A percentile compares a stretch with the other conserved stretches of the same genome.
Evolutionary conservation across 2,329 filamentous ascomycete genomes (phyloP).

Genomic region (Neofusicoccum ribis): DNA sequence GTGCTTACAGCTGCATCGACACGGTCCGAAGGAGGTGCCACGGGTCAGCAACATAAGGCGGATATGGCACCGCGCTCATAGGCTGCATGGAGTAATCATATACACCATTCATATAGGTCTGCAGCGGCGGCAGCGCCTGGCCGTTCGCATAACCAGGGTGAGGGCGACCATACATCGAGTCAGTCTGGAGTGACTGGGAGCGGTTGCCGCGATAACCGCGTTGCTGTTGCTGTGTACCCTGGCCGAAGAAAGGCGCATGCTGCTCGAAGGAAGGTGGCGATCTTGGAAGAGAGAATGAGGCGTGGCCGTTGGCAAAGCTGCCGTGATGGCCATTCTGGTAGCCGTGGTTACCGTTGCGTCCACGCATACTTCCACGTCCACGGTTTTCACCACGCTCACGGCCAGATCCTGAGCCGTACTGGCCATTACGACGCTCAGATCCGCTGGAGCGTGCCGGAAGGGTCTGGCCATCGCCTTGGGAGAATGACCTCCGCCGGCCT

Average conservation of each 20-base stretch:
- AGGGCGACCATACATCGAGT: constrained; percentile 50
- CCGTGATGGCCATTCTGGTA: constrained; percentile 28
- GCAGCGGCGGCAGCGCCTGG: constrained; percentile 43
- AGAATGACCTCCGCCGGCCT: constrained; percentile 31
- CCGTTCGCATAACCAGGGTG: constrained; percentile 35
- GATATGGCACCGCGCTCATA: constrained; percentile 60
- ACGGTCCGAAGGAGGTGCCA: constrained; percentile 59
- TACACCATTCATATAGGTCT: constrained; percentile 54
- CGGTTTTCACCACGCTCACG: constrained; percentile 48
- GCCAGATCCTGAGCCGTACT: constrained; percentile 37
- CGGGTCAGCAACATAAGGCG: constrained; percentile 60
- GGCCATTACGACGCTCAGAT: constrained; percentile 36
- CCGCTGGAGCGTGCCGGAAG: constrained; percentile 16
- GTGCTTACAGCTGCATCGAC: constrained; percentile 58
- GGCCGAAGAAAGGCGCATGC: constrained; percentile 33
- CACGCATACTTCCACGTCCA: constrained; percentile 48
- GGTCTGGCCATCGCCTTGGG: constrained; percentile 32
- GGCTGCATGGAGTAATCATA: constrained; percentile 59
- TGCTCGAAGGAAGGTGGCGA: constrained; percentile 39
- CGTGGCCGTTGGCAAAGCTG: constrained; percentile 34
- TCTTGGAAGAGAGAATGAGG: constrained; percentile 37
- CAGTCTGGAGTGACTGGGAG: constrained; percentile 63
- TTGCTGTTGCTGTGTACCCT: constrained; percentile 28
- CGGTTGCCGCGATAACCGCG: constrained; percentile 55
- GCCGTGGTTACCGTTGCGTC: constrained; percentile 39